phyloP scores from a whole-genome alignment of 225 moss, liverwort and hornwort species.

The Neckera pumila region DNA sequence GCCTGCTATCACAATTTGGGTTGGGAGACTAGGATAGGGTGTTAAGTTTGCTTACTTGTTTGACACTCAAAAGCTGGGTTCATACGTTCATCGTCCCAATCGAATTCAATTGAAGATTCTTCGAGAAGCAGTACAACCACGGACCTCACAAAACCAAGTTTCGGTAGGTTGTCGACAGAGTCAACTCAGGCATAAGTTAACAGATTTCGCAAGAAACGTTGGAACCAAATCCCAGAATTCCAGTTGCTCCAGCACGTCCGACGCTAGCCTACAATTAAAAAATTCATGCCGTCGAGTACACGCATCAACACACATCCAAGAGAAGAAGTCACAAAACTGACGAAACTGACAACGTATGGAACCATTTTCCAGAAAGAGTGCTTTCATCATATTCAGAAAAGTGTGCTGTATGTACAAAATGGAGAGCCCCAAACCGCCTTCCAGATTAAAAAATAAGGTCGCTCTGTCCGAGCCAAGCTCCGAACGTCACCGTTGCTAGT shows the following conservation, averaged over 20 bases:
- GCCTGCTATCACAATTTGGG: neutral
- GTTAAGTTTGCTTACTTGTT: neutral
- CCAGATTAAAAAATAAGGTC: neutral
- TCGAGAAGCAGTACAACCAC: neutral
- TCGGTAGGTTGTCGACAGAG: neutral
- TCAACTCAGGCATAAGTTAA: neutral
- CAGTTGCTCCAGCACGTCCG: neutral
- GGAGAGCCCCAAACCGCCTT: neutral
- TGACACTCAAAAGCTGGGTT: neutral
- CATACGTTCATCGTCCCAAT: neutral
- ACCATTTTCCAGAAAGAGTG: neutral
- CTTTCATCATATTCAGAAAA: neutral
- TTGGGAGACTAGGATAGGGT: neutral
- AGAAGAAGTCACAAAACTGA: neutral
- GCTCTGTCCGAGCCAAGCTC: constrained; percentile 16
- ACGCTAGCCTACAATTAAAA: neutral
- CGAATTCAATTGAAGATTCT: neutral
- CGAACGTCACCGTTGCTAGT: neutral
- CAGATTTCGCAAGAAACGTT: neutral
- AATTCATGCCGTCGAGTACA: neutral
- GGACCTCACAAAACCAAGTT: neutral
- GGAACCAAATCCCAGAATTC: neutral
- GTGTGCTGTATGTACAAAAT: constrained; percentile 12
- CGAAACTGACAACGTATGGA: neutral
- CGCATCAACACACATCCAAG: neutral